Conservation (phyloP, 2,329 filamentous ascomycete genomes). For the Juglanconis oblonga region DNA sequence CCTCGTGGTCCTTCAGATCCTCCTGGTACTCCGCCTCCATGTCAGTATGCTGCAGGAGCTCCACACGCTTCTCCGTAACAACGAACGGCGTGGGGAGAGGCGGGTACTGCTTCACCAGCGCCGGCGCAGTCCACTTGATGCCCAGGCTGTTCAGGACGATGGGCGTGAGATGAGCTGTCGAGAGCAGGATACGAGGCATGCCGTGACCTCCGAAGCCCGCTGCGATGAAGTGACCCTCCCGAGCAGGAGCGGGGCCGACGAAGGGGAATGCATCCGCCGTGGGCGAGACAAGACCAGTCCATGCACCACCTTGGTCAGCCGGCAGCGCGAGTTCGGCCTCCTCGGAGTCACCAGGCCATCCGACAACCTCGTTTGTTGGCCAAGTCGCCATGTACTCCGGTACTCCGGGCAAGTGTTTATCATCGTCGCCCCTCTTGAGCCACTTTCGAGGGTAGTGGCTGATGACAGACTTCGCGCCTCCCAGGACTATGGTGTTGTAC, state of each 20-base stretch:
- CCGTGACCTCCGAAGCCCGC: conserved; percentile 28
- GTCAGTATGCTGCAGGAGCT: conserved; percentile 20
- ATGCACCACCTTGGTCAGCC: conserved; percentile 25
- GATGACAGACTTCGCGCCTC: conserved; percentile 25
- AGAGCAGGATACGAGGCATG: conserved; percentile 31
- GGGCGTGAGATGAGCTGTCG: conserved; percentile 26
- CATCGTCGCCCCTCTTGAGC: conserved; percentile 24
- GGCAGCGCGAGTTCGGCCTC: conserved; percentile 19
- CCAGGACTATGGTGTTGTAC: conserved; percentile 28
- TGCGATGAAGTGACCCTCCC: conserved; percentile 24
- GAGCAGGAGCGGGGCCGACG: conserved; percentile 24
- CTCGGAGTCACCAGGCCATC: conserved; percentile 22
- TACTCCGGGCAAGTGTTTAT: conserved; percentile 25
- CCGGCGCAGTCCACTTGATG: conserved; percentile 21
- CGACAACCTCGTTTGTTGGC: conserved; percentile 25
- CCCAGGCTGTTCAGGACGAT: conserved; percentile 23
- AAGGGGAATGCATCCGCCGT: conserved; percentile 23
- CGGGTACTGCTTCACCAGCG: conserved; percentile 22
- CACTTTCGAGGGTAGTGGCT: conserved; percentile 24
- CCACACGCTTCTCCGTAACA: conserved; percentile 26
- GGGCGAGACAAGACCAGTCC: conserved; percentile 25
- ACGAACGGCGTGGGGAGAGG: conserved; percentile 28
- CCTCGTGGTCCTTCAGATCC: conserved; percentile 5
- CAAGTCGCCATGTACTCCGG: conserved; percentile 28
- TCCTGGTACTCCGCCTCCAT: conserved; percentile 7